phyloP scores from a whole-genome alignment of 768 basidiomycete species.

The Lentinula guzmanii region DNA sequence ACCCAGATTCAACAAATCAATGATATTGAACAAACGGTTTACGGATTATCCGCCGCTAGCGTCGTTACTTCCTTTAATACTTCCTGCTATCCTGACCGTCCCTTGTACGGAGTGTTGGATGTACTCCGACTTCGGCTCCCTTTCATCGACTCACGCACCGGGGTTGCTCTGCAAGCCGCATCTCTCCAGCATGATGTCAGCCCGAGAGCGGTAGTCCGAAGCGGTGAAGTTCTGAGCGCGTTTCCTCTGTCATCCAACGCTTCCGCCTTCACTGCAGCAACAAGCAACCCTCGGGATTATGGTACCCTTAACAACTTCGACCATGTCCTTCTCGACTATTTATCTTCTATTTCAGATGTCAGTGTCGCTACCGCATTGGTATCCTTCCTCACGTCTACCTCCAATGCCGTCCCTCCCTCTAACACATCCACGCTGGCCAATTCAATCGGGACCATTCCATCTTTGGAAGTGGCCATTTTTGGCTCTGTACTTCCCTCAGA shows the following conservation, averaged over 20 bases:
- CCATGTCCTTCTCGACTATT: conserved; percentile 54
- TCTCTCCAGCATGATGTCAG: conserved; percentile 35
- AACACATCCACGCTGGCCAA: conserved; percentile 31
- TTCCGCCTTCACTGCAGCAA: conserved; percentile 21
- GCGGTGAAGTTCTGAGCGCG: conserved; percentile 43
- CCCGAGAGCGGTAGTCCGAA: conserved; percentile 47
- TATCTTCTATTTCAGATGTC: conserved; percentile 42
- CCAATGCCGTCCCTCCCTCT: conserved; percentile 33
- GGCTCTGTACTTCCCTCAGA: conserved; percentile 47
- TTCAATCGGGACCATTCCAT: conserved; percentile 40
- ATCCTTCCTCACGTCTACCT: conserved; percentile 37
- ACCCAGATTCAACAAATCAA: conserved; percentile 36
- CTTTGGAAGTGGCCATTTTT: conserved; percentile 60
- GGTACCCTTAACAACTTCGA: conserved; percentile 49
- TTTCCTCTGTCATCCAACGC: conserved; percentile 30
- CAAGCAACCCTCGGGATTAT: conserved; percentile 43
- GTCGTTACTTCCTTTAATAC: conserved; percentile 34
- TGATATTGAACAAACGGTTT: conserved; percentile 44
- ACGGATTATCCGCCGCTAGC: conserved; percentile 34
- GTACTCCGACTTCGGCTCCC: conserved; percentile 53
- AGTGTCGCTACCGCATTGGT: conserved; percentile 42
- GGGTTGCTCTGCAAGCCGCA: conserved; percentile 43
- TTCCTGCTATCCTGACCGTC: conserved; percentile 49
- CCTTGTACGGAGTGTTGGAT: conserved; percentile 60
- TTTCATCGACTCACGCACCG: conserved; percentile 38